Percentiles rank a stretch among this genome's conserved stretches.
These are phyloP conservation scores for Kuraishia ogatae DNA, from an alignment of 805 yeast genomes.

Conservation along the genomic window DNA sequence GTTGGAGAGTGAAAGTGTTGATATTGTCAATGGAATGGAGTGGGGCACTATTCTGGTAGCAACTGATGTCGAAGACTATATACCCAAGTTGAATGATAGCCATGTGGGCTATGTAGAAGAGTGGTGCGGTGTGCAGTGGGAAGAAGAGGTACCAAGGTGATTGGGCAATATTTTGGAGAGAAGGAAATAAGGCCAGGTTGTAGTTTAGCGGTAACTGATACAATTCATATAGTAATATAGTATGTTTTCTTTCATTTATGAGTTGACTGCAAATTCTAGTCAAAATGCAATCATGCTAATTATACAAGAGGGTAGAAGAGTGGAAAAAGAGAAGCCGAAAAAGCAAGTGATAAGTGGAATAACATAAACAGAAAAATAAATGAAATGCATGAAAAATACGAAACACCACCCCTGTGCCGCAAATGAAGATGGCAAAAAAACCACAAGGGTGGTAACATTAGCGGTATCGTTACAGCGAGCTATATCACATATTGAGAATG, in stretches of 20 bases:
- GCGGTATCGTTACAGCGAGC: background rate
- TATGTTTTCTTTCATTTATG: too few relatives aligned
- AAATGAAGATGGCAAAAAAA: too few relatives aligned
- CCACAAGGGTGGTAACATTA: too few relatives aligned
- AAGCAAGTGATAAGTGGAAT: background rate
- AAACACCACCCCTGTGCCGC: background rate
- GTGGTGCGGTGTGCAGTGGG: conserved; percentile 7
- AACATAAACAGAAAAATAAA: background rate
- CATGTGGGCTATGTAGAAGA: conserved; percentile 43
- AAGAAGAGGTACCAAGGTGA: conserved; percentile 2
- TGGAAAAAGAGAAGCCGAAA: background rate
- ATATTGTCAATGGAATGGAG: conserved; percentile 71
- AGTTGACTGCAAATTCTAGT: background rate
- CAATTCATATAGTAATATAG: background rate
- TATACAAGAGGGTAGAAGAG: background rate
- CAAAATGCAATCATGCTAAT: background rate
- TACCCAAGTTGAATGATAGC: conserved; percentile 36
- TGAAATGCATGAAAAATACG: background rate
- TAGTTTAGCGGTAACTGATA: background rate
- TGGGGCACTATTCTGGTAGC: conserved; percentile 93
- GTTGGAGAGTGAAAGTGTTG: conserved; percentile 45
- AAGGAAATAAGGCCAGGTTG: background rate
- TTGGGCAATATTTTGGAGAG: background rate
- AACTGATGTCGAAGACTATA: conserved; percentile 35
- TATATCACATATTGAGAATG: background rate